Base-by-base conservation (phyloP, 352 stramenopile species). In the Globisporangium cystogenes region DNA sequence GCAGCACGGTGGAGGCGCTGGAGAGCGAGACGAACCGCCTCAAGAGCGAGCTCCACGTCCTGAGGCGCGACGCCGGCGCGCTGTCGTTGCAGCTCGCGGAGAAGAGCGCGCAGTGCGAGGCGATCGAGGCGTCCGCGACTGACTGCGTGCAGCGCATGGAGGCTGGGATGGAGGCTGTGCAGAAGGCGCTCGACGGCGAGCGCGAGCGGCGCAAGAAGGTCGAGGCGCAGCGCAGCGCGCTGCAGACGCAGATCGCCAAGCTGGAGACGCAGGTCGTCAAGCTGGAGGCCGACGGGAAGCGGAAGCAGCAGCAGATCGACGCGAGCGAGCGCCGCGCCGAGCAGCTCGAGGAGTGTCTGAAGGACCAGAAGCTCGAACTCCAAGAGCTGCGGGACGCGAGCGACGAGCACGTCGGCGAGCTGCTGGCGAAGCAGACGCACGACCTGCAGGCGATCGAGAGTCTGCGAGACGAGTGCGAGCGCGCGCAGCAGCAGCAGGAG, bases 101-200 rank as follows among this genome's bases (percentile, higher is more conserved):
- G 12, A 82, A 78, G 35, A 68, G 62, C 12, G 49, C 45, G 2
- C 66, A 74, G 31, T 71, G 58, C 26, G 68, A 80, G 15, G 52
- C 60, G 0, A 64, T 82, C 3, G 74, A 86, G 45, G 62, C 53
- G 18, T 77, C 72, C 3, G 71, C 76, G n/a, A 60, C 66, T 10
- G 68, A 69, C 39, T 76, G 72, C 52, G 71, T 84, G 0, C 67
- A 76, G 52, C 60, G 56, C 10, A 69, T 86, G 57, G 67, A 81
- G 44, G 45, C 41, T 1, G 63, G 56, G 14, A 58, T 76, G 48
- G 63, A 64, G 29, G 44, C 48, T 1, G 29, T 77, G 7, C 69
- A 87, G 56, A 74, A 79, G 23, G 58, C 65, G 4, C 55, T 74
- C 39, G 54, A 48, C 4, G 36, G 55, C 16, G 78, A 89, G 53